phyloP scores from a whole-genome alignment of 805 yeast species.

The Peterozyma toletana region DNA sequence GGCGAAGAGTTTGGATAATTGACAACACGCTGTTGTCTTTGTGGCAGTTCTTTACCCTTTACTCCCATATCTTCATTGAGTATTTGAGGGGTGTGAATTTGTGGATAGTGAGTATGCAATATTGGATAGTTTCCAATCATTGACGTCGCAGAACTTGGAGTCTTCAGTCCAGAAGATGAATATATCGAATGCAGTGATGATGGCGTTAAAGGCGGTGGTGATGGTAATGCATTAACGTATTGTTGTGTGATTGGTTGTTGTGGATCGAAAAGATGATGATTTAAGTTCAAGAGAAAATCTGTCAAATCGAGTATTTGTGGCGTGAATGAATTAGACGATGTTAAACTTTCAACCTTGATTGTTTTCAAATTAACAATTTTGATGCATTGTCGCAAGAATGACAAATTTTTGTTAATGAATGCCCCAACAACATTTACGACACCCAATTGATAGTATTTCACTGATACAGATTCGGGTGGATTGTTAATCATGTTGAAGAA shows the following conservation, averaged over 20 bases:
- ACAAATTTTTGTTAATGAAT: constrained; percentile 14
- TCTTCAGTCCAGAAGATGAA: constrained; percentile 8
- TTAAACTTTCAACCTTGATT: constrained; percentile 1
- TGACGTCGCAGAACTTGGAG: constrained; percentile 1
- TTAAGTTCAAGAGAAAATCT: constrained; percentile 8
- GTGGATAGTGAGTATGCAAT: not conserved
- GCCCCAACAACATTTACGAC: constrained; percentile 38
- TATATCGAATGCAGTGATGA: constrained; percentile 6
- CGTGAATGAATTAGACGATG: not conserved
- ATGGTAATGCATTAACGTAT: constrained; percentile 1
- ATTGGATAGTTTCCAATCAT: not conserved
- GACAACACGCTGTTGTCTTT: not conserved
- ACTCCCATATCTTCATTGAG: constrained; percentile 1
- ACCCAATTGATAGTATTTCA: constrained; percentile 44
- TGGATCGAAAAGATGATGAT: constrained; percentile 1
- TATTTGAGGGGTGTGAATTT: not conserved
- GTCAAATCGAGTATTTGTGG: constrained; percentile 5
- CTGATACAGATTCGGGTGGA: constrained; percentile 44
- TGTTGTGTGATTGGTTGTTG: not conserved
- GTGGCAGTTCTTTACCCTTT: not conserved
- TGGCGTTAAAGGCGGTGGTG: constrained; percentile 12
- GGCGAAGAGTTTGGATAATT: constrained; percentile 9
- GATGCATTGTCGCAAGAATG: constrained; percentile 12
- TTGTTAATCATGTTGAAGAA: constrained; percentile 33
- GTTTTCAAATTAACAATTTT: constrained; percentile 11